phyloP scores from a whole-genome alignment of 2,329 filamentous ascomycete species.

The Fusarium succisae region DNA sequence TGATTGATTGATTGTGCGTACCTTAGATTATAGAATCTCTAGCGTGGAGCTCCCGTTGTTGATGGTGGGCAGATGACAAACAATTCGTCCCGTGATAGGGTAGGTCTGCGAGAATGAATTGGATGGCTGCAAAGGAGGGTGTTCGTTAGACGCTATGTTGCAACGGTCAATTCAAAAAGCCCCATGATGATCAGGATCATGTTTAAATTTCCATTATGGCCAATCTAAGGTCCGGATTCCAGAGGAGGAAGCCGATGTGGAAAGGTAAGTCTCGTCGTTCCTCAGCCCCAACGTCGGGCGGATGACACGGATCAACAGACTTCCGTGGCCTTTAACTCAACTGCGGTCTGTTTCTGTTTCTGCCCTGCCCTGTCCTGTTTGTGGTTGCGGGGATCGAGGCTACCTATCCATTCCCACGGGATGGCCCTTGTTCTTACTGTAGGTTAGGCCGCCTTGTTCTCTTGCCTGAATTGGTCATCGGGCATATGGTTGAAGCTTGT shows the following conservation, averaged over 20 bases:
- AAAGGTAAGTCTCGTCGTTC: not conserved
- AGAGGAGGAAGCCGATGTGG: not conserved
- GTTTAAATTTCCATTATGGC: conserved; percentile 1
- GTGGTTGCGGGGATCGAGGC: conserved; percentile 19
- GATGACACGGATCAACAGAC: conserved; percentile 13
- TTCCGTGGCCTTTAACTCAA: not conserved
- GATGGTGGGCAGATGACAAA: conserved; percentile 16
- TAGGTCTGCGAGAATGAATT: not conserved
- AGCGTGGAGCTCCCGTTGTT: conserved; percentile 2
- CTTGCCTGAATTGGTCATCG: conserved; percentile 18
- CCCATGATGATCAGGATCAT: conserved; percentile 31
- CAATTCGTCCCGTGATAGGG: conserved; percentile 16
- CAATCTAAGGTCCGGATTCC: not conserved
- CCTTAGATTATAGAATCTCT: not conserved
- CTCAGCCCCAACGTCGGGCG: not conserved
- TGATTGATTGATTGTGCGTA: not conserved
- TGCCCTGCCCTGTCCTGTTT: not conserved
- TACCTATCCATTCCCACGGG: conserved; percentile 28
- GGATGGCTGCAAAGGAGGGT: not conserved
- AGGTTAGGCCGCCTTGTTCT: conserved; percentile 23
- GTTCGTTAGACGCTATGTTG: conserved; percentile 3
- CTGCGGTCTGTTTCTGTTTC: not conserved
- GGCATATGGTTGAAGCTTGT: not conserved
- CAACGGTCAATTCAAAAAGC: conserved; percentile 21
- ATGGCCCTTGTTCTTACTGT: conserved; percentile 9